Evolutionary conservation across 345 rosid genomes (phyloP), one percentile per base, ranked within the genome.

Genomic region (Zanthoxylum bungeanum): DNA sequence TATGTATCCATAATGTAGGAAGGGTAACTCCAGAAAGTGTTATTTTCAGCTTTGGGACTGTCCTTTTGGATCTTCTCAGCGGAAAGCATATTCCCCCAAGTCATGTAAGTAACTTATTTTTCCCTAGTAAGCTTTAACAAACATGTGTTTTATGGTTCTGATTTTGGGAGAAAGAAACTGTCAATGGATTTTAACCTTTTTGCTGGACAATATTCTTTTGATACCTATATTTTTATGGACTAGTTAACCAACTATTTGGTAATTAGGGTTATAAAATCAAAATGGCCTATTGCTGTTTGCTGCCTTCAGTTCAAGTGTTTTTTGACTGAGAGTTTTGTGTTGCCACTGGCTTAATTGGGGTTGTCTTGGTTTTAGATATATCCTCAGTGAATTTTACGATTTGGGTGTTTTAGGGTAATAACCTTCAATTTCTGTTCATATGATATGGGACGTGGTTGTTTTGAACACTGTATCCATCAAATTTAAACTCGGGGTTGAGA

Each of bases 31-130:
- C 89, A 56, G 91, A 87, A 74, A 89, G 88, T 81, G 87, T 91
- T 64, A 87, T 79, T 34, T 89, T 78, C 71, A 89, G 95, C 78
- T 89, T 85, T 72, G 97, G 97, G 52, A 91, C 93, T 39, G 75
- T 91, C 73, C 92, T 91, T 78, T 73, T 87, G 76, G 88, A 87
- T 75, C 80, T 91, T 69, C 85, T 91, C 6, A 89, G 83, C 71
- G 97, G 97, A 83, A 87, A 83, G 80, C 91, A 87, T 72, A 86
- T 91, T 56, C 93, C 97, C 72, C 97, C 94, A 55, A 89, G 85
- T 79, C 94, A 87, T 75, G 97, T 91, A 80, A 87, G 92, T 69
- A 60, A 31, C 30, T 68, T 49, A 53, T 8, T 27, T 53, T 71
- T 56, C 33, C 16, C 21, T 8, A 31, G 47, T 28, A 60, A 50